Evolutionary conservation across 139 green algal species (phyloP), one percentile per base, ranked within the genome.

Genomic region (Micractinium conductrix): DNA sequence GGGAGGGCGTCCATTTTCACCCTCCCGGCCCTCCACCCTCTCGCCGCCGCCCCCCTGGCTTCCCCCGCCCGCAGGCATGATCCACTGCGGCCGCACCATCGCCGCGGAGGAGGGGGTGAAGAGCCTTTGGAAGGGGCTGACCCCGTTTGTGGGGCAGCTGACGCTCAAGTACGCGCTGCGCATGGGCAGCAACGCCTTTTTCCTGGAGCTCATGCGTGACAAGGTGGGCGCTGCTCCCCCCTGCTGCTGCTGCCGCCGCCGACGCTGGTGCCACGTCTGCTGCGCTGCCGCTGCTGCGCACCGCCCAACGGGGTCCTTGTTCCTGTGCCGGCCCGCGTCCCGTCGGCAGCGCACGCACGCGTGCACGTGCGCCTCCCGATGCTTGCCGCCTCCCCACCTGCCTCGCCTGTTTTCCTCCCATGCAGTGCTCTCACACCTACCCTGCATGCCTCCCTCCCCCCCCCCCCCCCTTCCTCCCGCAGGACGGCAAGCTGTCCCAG

Each of bases 81-180:
- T 89, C 3, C 86, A 98, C 71, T 96, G 92, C 76, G 93, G 93
- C 40, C 74, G 86, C 14, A 96, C 89, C 35, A 93, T 99, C 43
- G 84, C 88, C 0, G 38, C 75, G n/a, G 91, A 97, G 83, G 96
- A 99, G 84, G 96, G 96, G 28, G 82, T 94, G n/a, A 75, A 75
- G 14, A 85, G 94, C 1, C 87, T 99, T 38, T 99, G 96, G 96
- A 99, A 99, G 87, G 96, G 96, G 4, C 93, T 99, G 4, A 98
- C 95, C 10, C 96, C 96, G 0, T 99, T 99, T 87, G 92, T 97
- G 14, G 96, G 93, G 30, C 96, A 99, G 87, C 90, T 99, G 2
- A 98, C 94, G 14, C 91, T 99, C 45, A 99, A 99, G 87, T 99
- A 99, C 78, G 94, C 95, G 24, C 85, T 99, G 83, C 92, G 96